Conservation (phyloP, 352 stramenopile species). For the Phytophthora agathidicida region DNA sequence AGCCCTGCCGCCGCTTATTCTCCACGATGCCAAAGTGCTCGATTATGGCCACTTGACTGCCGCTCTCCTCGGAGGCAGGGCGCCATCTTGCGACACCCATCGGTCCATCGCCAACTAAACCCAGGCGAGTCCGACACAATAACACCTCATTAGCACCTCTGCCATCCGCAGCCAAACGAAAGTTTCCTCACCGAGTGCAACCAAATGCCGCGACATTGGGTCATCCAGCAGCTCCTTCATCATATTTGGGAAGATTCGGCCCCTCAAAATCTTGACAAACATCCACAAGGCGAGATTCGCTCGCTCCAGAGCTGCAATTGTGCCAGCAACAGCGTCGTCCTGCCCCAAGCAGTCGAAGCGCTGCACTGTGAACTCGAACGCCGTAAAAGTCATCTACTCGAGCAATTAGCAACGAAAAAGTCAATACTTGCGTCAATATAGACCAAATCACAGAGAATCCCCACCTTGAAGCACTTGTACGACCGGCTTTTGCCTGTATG, state of each 20-base stretch:
- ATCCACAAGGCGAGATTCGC: conserved; percentile 48
- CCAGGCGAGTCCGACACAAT: background rate
- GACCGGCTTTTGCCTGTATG: conserved; percentile 71
- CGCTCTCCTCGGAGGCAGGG: conserved; percentile 41
- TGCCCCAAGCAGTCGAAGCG: conserved; percentile 55
- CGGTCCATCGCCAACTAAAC: conserved; percentile 70
- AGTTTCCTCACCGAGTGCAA: conserved; percentile 62
- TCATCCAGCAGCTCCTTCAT: conserved; percentile 42
- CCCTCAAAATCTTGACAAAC: conserved; percentile 59
- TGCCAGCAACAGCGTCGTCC: conserved; percentile 27
- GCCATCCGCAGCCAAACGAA: background rate
- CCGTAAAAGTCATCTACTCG: conserved; percentile 38
- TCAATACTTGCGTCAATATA: background rate
- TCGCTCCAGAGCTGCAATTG: conserved; percentile 22
- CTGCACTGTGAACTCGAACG: conserved; percentile 57
- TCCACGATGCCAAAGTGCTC: conserved; percentile 66
- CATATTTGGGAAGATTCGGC: conserved; percentile 47
- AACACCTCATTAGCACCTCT: conserved; percentile 14
- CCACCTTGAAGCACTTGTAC: conserved; percentile 66
- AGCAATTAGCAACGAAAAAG: background rate
- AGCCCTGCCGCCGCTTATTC: conserved; percentile 55
- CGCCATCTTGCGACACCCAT: conserved; percentile 66
- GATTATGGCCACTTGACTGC: conserved; percentile 51
- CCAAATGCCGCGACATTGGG: conserved; percentile 49
- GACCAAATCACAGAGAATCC: background rate